Conservation (phyloP, 1,139 yeast species). For the Citeromyces hawaiiensis region DNA sequence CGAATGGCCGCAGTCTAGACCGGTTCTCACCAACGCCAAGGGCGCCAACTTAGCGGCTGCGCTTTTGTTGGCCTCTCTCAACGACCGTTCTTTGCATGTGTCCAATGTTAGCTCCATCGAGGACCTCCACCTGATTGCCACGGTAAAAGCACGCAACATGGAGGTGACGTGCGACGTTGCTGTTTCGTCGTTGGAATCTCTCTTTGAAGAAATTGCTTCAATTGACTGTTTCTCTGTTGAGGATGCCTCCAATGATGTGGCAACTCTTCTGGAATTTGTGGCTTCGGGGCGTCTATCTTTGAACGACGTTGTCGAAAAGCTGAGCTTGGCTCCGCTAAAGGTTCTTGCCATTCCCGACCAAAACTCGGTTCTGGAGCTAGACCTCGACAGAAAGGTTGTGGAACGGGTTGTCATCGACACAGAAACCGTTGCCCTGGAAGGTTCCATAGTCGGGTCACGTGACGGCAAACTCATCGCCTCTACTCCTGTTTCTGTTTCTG, state of each 20-base stretch:
- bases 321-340: slow-evolving; percentile 72
- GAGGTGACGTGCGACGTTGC: slow-evolving; percentile 87
- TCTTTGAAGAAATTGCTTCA: slow-evolving; percentile 52
- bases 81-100: slow-evolving; percentile 76
- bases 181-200: slow-evolving; percentile 64
- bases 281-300: slow-evolving; percentile 58
- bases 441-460: slow-evolving; percentile 44
- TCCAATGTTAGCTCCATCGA: slow-evolving; percentile 74
- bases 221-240: slow-evolving; percentile 80
- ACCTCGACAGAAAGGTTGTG: slow-evolving; percentile 67
- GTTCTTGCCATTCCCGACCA: slow-evolving; percentile 82
- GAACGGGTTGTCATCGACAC: slow-evolving; percentile 77
- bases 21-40: slow-evolving; percentile 85
- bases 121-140: slow-evolving; percentile 71
- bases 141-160: slow-evolving; percentile 75
- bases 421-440: slow-evolving; percentile 77
- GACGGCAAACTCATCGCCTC: slow-evolving; percentile 33
- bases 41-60: slow-evolving; percentile 88
- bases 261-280: slow-evolving; percentile 79
- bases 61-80: slow-evolving; percentile 78
- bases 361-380: slow-evolving; percentile 67
- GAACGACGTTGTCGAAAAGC: slow-evolving; percentile 56
- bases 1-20: slow-evolving; percentile 75
- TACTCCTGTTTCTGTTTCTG: slow-evolving; percentile 22
- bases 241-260: slow-evolving; percentile 65